Percentiles rank a stretch among this genome's conserved stretches.
Conservation (phyloP, 108 stramenopile genomes). For the Stephanodiscus minutulus region DNA sequence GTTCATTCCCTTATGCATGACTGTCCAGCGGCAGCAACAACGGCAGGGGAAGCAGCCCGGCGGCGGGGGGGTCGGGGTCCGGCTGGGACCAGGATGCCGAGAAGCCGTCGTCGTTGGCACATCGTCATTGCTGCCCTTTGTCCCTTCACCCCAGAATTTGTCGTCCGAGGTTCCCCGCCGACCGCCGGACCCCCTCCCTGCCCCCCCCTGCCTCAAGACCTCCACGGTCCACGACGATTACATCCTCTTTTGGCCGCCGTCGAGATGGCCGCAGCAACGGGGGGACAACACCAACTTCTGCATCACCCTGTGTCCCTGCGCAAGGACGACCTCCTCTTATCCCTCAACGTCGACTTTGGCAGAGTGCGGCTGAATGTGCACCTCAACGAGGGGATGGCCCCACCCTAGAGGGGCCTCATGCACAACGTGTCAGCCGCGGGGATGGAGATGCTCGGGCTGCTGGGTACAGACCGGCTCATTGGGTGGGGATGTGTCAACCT, state of each 20-base stretch:
- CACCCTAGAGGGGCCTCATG: too few relatives aligned
- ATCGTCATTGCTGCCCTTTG: neutral
- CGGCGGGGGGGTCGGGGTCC: neutral
- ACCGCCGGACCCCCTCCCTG: neutral
- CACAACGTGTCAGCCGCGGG: too few relatives aligned
- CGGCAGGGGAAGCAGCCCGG: too few relatives aligned
- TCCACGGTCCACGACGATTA: constrained; percentile 61
- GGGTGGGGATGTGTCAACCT: too few relatives aligned
- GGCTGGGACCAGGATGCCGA: neutral
- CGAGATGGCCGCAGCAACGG: too few relatives aligned
- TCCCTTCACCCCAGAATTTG: neutral
- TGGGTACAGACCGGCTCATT: too few relatives aligned
- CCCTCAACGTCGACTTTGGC: too few relatives aligned
- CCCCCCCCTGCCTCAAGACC: constrained; percentile 41
- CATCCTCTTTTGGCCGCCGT: constrained; percentile 70
- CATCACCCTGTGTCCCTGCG: constrained; percentile 62
- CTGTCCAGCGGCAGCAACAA: too few relatives aligned
- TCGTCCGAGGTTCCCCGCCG: neutral
- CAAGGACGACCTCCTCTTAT: too few relatives aligned
- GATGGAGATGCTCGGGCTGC: too few relatives aligned
- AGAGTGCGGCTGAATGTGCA: too few relatives aligned
- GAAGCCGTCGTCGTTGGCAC: neutral
- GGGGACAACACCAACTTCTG: constrained; percentile 40
- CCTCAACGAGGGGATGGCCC: too few relatives aligned
- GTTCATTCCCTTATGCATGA: neutral